Evolutionary conservation across 2,329 filamentous ascomycete species (phyloP), one percentile per base, ranked within the genome.

Genomic region (Cephalotrichum gorgonifer): DNA sequence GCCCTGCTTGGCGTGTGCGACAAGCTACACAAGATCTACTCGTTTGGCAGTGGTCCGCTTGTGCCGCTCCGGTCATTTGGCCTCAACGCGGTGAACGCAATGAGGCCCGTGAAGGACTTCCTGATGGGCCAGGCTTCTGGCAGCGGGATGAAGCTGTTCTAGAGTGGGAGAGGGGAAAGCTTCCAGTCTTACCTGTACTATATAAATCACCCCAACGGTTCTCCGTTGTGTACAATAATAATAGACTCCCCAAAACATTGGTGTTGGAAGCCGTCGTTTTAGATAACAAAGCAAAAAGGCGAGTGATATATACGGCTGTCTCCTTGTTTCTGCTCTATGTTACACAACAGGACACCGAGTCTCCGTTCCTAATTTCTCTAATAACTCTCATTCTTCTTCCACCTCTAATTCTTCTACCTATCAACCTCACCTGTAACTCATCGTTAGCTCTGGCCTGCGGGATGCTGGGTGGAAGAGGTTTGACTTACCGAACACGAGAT

Each of bases 1-100:
- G 75, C 84, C 52, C 75, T 94, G 64, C 73, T 90, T 48, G 90
- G 81, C 50, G 85, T 85, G 43, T 87, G 82, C 55, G 91, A 97
- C 68, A 91, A 96, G 69, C 71, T 97, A 56, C 89, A 96, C 66
- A 95, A 91, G 70, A 68, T 96, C 41, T 97, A 95, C 65, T 85
- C 84, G n/a, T 80, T 88, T 1, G 81, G 81, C 22, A 82, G 78
- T 52, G 87, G 87, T 0, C 89, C 89, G 1, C 67, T 97, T 30
- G 86, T 95, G 17, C 84, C 85, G 56, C 71, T 90, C 46, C 76
- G 91, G 53, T 90, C 86, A 48, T 60, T 88, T 43, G 91, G 91
- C 0, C 65, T 97, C 53, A 78, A 73, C 53, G 79, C 85, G 7
- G 85, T 96, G 53, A 84, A 96, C 65, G 75, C 78, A 2, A 60